Percentiles rank a stretch among this genome's conserved stretches.
phyloP scores from a whole-genome alignment of 164 flowering plant species.

The Liquidambar formosana region DNA sequence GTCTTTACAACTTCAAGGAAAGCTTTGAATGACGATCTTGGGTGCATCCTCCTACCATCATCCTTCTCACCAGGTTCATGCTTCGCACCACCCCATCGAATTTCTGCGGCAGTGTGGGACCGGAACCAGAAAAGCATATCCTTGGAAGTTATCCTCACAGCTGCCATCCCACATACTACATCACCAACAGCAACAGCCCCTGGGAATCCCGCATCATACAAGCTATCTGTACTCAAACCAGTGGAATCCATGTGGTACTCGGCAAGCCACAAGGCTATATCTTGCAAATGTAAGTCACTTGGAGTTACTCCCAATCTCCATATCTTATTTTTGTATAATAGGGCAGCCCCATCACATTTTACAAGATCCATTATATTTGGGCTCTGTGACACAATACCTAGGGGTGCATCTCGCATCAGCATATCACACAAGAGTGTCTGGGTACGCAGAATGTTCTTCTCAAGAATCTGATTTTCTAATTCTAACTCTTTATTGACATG shows the following conservation, averaged over 20 bases:
- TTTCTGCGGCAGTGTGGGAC: conserved; percentile 77
- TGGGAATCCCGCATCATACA: conserved; percentile 84
- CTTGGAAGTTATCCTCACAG: conserved; percentile 69
- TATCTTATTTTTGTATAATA: conserved; percentile 65
- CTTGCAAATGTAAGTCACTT: conserved; percentile 58
- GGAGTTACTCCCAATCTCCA: conserved; percentile 74
- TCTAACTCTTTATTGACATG: conserved; percentile 89
- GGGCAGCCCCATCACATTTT: conserved; percentile 91
- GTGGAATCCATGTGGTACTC: conserved; percentile 85
- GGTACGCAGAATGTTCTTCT: conserved; percentile 84
- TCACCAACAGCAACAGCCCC: conserved; percentile 77
- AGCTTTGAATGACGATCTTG: conserved; percentile 95
- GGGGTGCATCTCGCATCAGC: conserved; percentile 88
- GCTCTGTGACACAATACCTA: conserved; percentile 82
- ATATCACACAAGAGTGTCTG: conserved; percentile 94
- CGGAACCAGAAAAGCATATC: conserved; percentile 95
- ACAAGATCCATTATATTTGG: conserved; percentile 94
- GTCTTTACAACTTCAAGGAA: conserved; percentile 90
- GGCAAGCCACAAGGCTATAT: conserved; percentile 66
- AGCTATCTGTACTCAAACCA: conserved; percentile 91
- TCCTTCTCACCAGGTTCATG: conserved; percentile 82
- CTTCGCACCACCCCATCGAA: conserved; percentile 97
- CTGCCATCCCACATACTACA: conserved; percentile 91
- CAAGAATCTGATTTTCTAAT: conserved; percentile 73
- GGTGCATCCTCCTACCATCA: conserved; percentile 90